Percentiles rank a stretch among this genome's conserved stretches.
phyloP scores from a whole-genome alignment of 2,329 filamentous ascomycete genomes.

The Phialophora chinensis region DNA sequence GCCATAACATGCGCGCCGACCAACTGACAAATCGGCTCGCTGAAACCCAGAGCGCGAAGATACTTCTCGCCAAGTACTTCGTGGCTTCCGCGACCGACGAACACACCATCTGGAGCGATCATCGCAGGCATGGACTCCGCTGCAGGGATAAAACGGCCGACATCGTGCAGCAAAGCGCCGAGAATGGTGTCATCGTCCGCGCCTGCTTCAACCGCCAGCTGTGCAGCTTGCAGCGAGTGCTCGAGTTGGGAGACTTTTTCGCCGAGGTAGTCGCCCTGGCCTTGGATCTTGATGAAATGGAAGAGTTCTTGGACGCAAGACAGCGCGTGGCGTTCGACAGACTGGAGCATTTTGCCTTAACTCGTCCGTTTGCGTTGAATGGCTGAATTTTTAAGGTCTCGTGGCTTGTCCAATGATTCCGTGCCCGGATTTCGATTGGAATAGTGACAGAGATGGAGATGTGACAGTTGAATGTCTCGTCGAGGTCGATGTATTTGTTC shows the following conservation, averaged over 20 bases:
- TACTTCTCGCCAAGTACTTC: conserved; percentile 43
- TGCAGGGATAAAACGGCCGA: conserved; percentile 44
- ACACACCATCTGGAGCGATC: conserved; percentile 40
- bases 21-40: conserved; percentile 41
- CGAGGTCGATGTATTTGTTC: conserved; percentile 6
- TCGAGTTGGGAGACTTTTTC: conserved; percentile 47
- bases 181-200: conserved; percentile 42
- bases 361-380: not conserved
- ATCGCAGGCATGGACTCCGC: conserved; percentile 41
- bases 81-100: conserved; percentile 42
- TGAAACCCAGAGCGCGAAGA: conserved; percentile 42
- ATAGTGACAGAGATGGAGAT: conserved; percentile 3
- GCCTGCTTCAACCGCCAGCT: conserved; percentile 42
- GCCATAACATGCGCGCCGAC: conserved; percentile 45
- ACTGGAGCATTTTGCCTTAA: conserved; percentile 23
- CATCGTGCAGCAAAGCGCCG: conserved; percentile 43
- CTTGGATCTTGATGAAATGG: conserved; percentile 41
- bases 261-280: conserved; percentile 46
- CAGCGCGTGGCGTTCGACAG: conserved; percentile 36
- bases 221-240: conserved; percentile 45
- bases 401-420: not conserved
- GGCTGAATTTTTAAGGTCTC: not conserved
- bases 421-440: not conserved
- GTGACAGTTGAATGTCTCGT: not conserved
- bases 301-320: conserved; percentile 40